phyloP scores from a whole-genome alignment of 352 stramenopile species.

The Phytophthora uliginosa region DNA sequence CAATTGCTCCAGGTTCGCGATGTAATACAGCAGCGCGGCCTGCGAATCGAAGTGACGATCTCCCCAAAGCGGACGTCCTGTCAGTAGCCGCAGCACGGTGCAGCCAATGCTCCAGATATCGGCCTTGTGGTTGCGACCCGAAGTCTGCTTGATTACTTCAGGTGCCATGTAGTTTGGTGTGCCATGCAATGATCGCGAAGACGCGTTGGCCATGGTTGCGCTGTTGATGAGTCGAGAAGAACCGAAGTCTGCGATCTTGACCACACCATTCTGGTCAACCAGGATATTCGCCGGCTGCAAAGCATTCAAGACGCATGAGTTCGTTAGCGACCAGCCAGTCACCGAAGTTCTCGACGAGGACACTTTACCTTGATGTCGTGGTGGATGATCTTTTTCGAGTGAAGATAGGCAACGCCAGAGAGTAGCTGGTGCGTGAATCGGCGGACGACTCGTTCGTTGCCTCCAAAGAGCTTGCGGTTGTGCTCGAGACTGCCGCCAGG shows the following conservation, averaged over 20 bases:
- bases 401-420: slow-evolving; percentile 89
- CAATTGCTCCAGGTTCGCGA: slow-evolving; percentile 59
- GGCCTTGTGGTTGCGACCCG: slow-evolving; percentile 69
- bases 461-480: slow-evolving; percentile 86
- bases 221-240: slow-evolving; percentile 82
- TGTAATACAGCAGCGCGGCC: slow-evolving; percentile 73
- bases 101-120: slow-evolving; percentile 91
- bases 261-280: slow-evolving; percentile 93
- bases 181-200: slow-evolving; percentile 65
- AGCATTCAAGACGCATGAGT: neutral
- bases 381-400: slow-evolving; percentile 82
- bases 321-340: neutral
- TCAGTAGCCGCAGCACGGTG: slow-evolving; percentile 83
- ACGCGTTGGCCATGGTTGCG: slow-evolving; percentile 55
- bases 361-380: slow-evolving; percentile 80
- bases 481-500: slow-evolving; percentile 85
- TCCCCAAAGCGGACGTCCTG: slow-evolving; percentile 79
- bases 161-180: slow-evolving; percentile 92
- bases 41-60: slow-evolving; percentile 82
- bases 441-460: slow-evolving; percentile 74
- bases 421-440: slow-evolving; percentile 90
- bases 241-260: slow-evolving; percentile 97
- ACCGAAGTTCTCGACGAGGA: too few species aligned
- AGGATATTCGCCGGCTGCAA: slow-evolving; percentile 92
- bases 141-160: slow-evolving; percentile 89